A percentile compares a stretch with the other conserved stretches of the same genome.
phyloP scores from a whole-genome alignment of 371 early-diverging fungal species.

The Rhizopus sp. region DNA sequence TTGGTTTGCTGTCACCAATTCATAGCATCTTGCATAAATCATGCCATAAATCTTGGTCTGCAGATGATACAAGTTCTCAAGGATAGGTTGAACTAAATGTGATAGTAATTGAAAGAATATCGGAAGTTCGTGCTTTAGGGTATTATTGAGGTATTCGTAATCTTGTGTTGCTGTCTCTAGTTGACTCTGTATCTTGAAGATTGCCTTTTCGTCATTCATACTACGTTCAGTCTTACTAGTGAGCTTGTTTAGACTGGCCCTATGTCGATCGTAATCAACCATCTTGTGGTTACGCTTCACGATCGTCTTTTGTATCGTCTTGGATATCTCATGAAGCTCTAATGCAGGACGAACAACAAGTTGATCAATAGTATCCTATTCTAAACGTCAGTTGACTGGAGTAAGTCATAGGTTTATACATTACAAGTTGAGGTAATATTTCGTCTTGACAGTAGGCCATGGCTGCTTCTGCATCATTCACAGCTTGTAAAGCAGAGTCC shows the following conservation, averaged over 20 bases:
- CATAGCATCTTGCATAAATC: conserved; percentile 56
- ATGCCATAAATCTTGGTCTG: conserved; percentile 68
- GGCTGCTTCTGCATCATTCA: conserved; percentile 62
- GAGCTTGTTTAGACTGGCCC: conserved; percentile 61
- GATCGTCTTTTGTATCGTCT: conserved; percentile 67
- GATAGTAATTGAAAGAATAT: conserved; percentile 57
- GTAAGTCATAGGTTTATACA: too few relatives aligned
- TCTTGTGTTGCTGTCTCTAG: conserved; percentile 76
- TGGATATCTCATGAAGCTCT: conserved; percentile 64
- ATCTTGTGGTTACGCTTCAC: conserved; percentile 78
- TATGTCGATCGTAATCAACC: conserved; percentile 80
- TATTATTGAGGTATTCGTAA: conserved; percentile 69
- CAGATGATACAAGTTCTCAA: conserved; percentile 68
- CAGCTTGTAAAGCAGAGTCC: conserved; percentile 54
- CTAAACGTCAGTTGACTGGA: conserved; percentile 6
- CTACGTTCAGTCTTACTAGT: conserved; percentile 61
- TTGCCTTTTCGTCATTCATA: conserved; percentile 67
- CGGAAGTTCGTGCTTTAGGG: conserved; percentile 72
- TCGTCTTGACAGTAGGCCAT: conserved; percentile 64
- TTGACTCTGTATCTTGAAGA: conserved; percentile 65
- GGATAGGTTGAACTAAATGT: conserved; percentile 75
- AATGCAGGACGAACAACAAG: conserved; percentile 64
- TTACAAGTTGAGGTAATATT: conserved; percentile 69
- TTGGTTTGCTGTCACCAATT: conserved; percentile 44
- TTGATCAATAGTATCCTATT: conserved; percentile 64